Base-by-base conservation (phyloP, 2,329 filamentous ascomycete genomes). In the Colletotrichum gigasporum region DNA sequence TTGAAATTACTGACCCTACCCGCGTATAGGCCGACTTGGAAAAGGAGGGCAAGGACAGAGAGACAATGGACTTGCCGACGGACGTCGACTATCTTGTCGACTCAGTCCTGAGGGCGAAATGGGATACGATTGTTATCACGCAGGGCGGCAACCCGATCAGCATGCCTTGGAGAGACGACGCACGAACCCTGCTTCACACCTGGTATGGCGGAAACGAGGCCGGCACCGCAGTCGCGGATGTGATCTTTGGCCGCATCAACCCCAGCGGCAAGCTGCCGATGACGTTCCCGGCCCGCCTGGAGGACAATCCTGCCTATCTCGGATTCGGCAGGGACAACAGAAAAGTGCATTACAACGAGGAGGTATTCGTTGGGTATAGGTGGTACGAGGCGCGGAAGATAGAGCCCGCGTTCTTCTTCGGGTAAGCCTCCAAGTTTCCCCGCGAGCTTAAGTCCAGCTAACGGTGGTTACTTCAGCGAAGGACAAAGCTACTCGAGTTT, bases 181-280 rank as follows among this genome's bases (percentile, higher is more conserved):
- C 84, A 18, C 73, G 71, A 14, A 83, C 86, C 2, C 77, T 92
- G 5, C 71, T 91, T 2, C 89, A 92, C 70, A 90, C 89, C 20
- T 93, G 90, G 90, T 93, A 91, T 69, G 89, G 90, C 66, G 91
- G 91, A 18, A 91, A 93, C 71, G 90, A 93, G 77, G 88, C 88
- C 12, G 91, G 90, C 3, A 91, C 92, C 68, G 89, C 88, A 1
- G 87, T 93, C 55, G 90, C 89, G 1, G 90, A 92, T 69, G 83
- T 92, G 1, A 79, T 93, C 10, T 89, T 90, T 68, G 90, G 90
- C 51, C 83, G 87, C 64, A 82, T 86, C 44, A 91, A 89, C 70
- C 90, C 91, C 0, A 90, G 87, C 45, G 92, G 88, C n/a, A 94
- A 94, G 75, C 82, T 94, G 2, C 90, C 91, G 0, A 81, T 94